These are phyloP conservation scores for Cyberlindnera meyerae DNA, from an alignment of 805 yeast species.

Conservation along the genomic window DNA sequence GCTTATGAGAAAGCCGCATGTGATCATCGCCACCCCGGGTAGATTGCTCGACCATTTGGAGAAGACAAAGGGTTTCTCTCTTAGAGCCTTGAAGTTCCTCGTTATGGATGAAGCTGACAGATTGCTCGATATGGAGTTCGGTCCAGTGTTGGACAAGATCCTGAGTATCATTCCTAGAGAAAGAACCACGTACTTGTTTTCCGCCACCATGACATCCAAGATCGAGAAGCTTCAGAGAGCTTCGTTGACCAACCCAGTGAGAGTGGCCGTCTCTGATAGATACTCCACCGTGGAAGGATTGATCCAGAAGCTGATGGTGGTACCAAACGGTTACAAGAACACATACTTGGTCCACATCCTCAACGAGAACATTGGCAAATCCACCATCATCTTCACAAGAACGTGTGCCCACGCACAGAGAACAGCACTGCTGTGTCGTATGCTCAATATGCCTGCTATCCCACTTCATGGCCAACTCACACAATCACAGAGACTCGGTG, in stretches of 20 bases:
- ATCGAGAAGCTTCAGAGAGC: conserved; percentile 94
- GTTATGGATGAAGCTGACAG: conserved; percentile 98
- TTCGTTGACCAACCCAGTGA: conserved; percentile 80
- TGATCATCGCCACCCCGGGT: conserved; percentile 94
- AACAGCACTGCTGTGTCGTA: conserved; percentile 73
- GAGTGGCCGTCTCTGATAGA: conserved; percentile 83
- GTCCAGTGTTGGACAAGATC: conserved; percentile 87
- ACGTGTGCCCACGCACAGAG: conserved; percentile 95
- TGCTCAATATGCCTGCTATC: conserved; percentile 81
- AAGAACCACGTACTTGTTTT: conserved; percentile 79
- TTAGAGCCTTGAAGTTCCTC: conserved; percentile 71
- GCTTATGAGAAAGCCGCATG: conserved; percentile 88
- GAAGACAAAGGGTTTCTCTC: conserved; percentile 82
- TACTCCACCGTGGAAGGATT: conserved; percentile 94
- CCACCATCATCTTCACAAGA: conserved; percentile 84
- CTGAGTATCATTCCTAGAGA: conserved; percentile 78
- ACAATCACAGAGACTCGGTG: conserved; percentile 80
- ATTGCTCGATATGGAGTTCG: conserved; percentile 91
- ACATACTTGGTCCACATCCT: conserved; percentile 78
- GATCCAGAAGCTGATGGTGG: conserved; percentile 81
- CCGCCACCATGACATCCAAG: conserved; percentile 97
- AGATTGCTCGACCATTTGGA: conserved; percentile 91
- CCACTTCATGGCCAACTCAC: conserved; percentile 92
- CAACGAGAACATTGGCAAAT: conserved; percentile 80
- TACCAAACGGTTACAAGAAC: conserved; percentile 89